phyloP scores from a whole-genome alignment of 1,284 basidiomycete species.

The Ganoderma leucocontextum region DNA sequence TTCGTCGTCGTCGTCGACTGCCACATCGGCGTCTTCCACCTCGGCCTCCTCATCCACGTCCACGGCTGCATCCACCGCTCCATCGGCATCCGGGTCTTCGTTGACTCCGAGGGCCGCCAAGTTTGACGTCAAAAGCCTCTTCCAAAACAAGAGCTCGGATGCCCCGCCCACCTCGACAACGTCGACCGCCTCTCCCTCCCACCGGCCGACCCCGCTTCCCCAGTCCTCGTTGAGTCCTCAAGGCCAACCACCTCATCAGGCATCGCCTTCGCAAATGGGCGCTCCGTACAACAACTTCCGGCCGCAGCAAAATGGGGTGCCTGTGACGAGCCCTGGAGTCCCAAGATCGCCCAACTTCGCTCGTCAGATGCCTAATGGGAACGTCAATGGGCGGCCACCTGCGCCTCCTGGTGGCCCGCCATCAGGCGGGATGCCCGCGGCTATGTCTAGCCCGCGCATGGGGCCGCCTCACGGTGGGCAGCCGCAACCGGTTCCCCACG shows the following conservation, averaged over 20 bases:
- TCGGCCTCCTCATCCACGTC: slow-evolving; percentile 15
- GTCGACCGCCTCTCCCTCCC: slow-evolving; percentile 51
- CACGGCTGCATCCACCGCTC: slow-evolving; percentile 42
- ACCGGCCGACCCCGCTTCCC: slow-evolving; percentile 55
- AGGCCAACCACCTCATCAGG: slow-evolving; percentile 50
- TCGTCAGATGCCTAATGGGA: slow-evolving; percentile 71
- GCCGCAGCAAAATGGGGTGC: slow-evolving; percentile 42
- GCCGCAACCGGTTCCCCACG: slow-evolving; percentile 47
- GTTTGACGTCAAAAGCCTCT: slow-evolving; percentile 73
- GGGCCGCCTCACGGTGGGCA: slow-evolving; percentile 59
- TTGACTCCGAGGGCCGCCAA: slow-evolving; percentile 48
- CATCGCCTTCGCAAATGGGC: slow-evolving; percentile 54
- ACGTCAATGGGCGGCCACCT: slow-evolving; percentile 61
- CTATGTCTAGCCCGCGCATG: slow-evolving; percentile 71
- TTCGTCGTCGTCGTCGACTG: slow-evolving; percentile 42
- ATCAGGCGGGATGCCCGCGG: slow-evolving; percentile 50
- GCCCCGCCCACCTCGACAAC: slow-evolving; percentile 49
- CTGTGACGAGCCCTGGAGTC: slow-evolving; percentile 49
- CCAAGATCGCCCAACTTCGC: slow-evolving; percentile 73
- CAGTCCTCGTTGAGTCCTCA: slow-evolving; percentile 43
- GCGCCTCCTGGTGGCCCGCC: slow-evolving; percentile 60
- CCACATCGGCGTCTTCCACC: slow-evolving; percentile 35
- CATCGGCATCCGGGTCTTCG: slow-evolving; percentile 40
- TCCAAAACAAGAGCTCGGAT: slow-evolving; percentile 59
- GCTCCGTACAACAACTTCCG: slow-evolving; percentile 50